Percentiles rank a stretch among this genome's conserved stretches.
These are phyloP conservation scores for Saccharum hybrid DNA, from an alignment of 202 grass and related monocot genomes.

Conservation along the genomic window DNA sequence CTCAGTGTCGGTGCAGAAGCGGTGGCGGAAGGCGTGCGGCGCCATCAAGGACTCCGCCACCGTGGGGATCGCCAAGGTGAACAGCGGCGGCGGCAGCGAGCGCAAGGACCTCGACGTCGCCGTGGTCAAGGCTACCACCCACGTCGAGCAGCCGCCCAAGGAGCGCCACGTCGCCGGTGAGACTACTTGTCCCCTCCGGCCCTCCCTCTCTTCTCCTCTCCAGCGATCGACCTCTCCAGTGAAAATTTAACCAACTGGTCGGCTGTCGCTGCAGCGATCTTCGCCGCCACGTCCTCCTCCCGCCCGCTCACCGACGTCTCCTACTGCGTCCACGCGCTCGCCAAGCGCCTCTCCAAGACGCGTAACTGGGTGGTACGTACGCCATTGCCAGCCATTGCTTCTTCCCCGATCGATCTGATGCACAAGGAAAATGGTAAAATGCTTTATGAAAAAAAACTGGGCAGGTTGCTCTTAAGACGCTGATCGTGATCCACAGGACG, in stretches of 20 bases:
- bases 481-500: conserved; percentile 78
- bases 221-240: neutral
- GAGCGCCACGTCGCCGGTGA: conserved; percentile 85
- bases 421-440: neutral
- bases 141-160: conserved; percentile 88
- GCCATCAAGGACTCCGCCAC: conserved; percentile 91
- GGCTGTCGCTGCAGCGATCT: conserved; percentile 53
- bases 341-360: conserved; percentile 81
- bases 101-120: conserved; percentile 85
- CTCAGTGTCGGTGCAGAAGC: conserved; percentile 66
- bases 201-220: no score
- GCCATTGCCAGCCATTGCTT: conserved; percentile 1
- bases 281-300: conserved; percentile 53
- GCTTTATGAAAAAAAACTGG: neutral
- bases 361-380: conserved; percentile 73
- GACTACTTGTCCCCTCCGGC: neutral
- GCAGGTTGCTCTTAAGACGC: conserved; percentile 87
- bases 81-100: conserved; percentile 35
- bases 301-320: conserved; percentile 71
- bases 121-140: conserved; percentile 94
- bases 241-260: neutral
- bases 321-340: conserved; percentile 77
- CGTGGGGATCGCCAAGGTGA: conserved; percentile 86
- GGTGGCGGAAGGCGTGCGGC: conserved; percentile 96
- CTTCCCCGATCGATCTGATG: neutral